Evolutionary conservation across 148 eudicot genomes (phyloP).

Genomic region (Silene latifolia): DNA sequence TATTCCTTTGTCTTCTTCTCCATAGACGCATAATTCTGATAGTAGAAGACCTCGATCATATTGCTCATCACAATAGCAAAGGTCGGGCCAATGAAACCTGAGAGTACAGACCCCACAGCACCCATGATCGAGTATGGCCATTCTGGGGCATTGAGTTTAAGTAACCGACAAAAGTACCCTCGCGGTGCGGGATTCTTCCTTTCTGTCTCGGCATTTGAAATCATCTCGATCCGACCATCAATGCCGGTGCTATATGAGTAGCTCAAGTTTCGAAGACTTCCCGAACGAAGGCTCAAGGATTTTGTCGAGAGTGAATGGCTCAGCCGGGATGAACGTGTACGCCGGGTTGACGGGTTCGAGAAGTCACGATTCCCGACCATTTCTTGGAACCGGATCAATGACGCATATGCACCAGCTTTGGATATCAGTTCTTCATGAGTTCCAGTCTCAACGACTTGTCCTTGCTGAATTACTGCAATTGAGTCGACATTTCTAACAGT

Average conservation of each 20-base stretch:
- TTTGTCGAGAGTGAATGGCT: conserved; percentile 88
- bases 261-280: conserved; percentile 88
- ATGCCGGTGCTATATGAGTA: conserved; percentile 93
- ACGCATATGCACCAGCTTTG: conserved; percentile 83
- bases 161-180: conserved; percentile 69
- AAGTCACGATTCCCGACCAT: conserved; percentile 93
- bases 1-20: conserved; percentile 95
- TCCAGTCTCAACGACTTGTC: conserved; percentile 89
- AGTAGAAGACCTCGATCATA: conserved; percentile 99
- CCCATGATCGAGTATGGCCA: conserved; percentile 99
- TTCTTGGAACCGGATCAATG: conserved; percentile 92
- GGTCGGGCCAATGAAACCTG: conserved; percentile 95
- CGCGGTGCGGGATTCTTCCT: conserved; percentile 84
- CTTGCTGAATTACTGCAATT: conserved; percentile 90
- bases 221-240: conserved; percentile 96
- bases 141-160: conserved; percentile 89
- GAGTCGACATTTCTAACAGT: conserved; percentile 91
- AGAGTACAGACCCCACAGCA: conserved; percentile 84
- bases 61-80: conserved; percentile 98
- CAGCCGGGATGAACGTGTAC: conserved; percentile 68
- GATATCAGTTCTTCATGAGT: conserved; percentile 86
- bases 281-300: conserved; percentile 93
- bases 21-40: conserved; percentile 66
- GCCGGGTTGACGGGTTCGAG: conserved; percentile 84
- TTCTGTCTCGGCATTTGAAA: conserved; percentile 86